These are phyloP conservation scores for Hyphodiscus sp. DNA, from an alignment of 2,329 filamentous ascomycete genomes.

Conservation along the genomic window DNA sequence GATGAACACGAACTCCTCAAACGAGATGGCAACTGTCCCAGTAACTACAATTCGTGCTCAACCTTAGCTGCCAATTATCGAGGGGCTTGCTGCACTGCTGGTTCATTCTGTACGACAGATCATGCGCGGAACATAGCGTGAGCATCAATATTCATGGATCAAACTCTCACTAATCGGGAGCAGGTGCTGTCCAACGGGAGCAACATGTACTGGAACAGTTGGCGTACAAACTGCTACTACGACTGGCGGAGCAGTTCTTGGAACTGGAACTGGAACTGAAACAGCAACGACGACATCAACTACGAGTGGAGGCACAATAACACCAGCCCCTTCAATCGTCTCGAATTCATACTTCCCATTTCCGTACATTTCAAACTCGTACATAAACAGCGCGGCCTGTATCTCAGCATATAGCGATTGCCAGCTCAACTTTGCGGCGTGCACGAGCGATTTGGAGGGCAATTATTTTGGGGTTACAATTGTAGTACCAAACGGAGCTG, in stretches of 20 bases:
- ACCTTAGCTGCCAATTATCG: constrained; percentile 21
- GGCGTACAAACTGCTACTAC: background rate
- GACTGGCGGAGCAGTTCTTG: constrained; percentile 5
- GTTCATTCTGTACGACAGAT: constrained; percentile 27
- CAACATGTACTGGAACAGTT: constrained; percentile 29
- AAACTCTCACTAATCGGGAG: background rate
- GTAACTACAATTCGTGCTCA: constrained; percentile 28
- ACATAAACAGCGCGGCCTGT: constrained; percentile 45
- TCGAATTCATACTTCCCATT: constrained; percentile 54
- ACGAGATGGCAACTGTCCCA: constrained; percentile 26
- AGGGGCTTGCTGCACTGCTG: constrained; percentile 28
- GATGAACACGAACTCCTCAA: constrained; percentile 22
- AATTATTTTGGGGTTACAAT: constrained; percentile 48
- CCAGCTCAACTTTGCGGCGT: constrained; percentile 46
- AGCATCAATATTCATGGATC: background rate
- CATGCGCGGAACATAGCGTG: constrained; percentile 23
- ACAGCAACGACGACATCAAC: constrained; percentile 12
- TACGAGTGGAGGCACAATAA: constrained; percentile 12
- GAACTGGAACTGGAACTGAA: constrained; percentile 6
- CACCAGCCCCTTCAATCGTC: constrained; percentile 43
- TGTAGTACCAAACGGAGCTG: constrained; percentile 45
- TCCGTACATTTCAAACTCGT: constrained; percentile 48
- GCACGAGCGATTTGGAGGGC: constrained; percentile 42
- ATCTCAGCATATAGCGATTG: constrained; percentile 46
- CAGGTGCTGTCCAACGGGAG: constrained; percentile 28